Conservation (phyloP, 75 land plant species). For the Cunninghamia lanceolata region DNA sequence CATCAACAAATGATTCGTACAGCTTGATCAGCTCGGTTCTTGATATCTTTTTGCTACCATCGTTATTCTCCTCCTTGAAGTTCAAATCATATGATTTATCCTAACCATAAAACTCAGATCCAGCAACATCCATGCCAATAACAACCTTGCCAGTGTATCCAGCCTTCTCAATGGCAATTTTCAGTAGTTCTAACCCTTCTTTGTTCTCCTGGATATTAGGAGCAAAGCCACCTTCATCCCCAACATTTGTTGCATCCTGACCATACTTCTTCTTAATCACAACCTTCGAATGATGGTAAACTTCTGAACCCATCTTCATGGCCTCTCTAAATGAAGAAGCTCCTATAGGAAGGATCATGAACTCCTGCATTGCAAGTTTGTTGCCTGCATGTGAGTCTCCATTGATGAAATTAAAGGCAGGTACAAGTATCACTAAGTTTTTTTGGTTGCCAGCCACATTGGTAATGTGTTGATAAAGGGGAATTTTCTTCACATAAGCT, state of each 20-base stretch:
- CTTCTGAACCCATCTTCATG: conserved; percentile 97
- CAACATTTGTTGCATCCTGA: conserved; percentile 96
- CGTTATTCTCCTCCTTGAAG: conserved; percentile 54
- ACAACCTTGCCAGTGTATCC: too few species aligned
- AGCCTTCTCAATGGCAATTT: conserved; percentile 66
- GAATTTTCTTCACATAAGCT: conserved; percentile 62
- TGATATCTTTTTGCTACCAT: conserved; percentile 89
- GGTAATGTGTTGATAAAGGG: conserved; percentile 94
- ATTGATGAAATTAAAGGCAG: conserved; percentile 98
- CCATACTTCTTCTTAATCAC: conserved; percentile 99
- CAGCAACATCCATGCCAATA: too few species aligned
- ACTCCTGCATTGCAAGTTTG: conserved; percentile 92
- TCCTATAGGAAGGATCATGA: conserved; percentile 95
- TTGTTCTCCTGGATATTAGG: conserved; percentile 94
- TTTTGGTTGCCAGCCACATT: conserved; percentile 92
- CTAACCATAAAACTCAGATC: too few species aligned
- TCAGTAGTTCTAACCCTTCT: conserved; percentile 92
- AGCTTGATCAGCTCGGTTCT: conserved; percentile 79
- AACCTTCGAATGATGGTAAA: conserved; percentile 87
- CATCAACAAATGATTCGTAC: conserved; percentile 81
- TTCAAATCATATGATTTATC: too few species aligned
- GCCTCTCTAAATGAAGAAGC: conserved; percentile 93
- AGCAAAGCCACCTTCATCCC: conserved; percentile 99
- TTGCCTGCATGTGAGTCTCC: conserved; percentile 97
- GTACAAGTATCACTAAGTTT: conserved; percentile 81